Base-by-base conservation (phyloP, 768 basidiomycete species). In the Suillus lakei region DNA sequence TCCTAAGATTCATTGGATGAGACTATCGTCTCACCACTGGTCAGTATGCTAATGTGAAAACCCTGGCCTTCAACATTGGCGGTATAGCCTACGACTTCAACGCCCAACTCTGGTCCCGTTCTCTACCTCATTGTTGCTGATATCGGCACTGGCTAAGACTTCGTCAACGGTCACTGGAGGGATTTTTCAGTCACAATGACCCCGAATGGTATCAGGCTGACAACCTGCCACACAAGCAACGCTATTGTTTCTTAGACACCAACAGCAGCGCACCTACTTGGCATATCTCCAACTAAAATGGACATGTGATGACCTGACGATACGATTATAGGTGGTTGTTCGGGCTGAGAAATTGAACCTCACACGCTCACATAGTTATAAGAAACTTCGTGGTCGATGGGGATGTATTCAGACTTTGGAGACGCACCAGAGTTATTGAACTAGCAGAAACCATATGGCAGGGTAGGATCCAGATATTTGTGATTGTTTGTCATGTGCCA, bases 401-500 rank as follows among this genome's bases (percentile, higher is more conserved):
- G 21, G 43, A 4, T 21, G 21, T n/a, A n/a, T 10, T 21, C 21
- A 44, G 9, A 44, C n/a, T n/a, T 44, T 44, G 21, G 21, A 43
- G 21, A 9, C 21, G 21, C 21, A n/a, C n/a, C n/a, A 43, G 21
- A 21, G 9, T 9, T 43, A 21, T 43, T 18, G 21, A 8, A n/a
- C 21, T 44, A 41, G 18, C 41, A 18, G 32, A 41, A n/a, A 18
- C 16, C 3, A 7, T 18, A 41, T 18, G 9, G 44, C 10, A 44
- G 44, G 44, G n/a, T n/a, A n/a, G n/a, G n/a, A n/a, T 23, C 26
- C 26, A 28, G 8, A 16, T 51, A 51, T 51, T 59, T 59, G 58
- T 28, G 18, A 41, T 1, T 59, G 18, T 59, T 59, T 59, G 58
- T 59, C 16, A 28, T 59, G 39, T 59, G 58, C 58, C 58, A 59